A percentile compares a stretch with the other conserved stretches of the same genome.
These are phyloP conservation scores for Papiliotrema laurentii DNA, from an alignment of 1,284 basidiomycete species.

Conservation along the genomic window DNA sequence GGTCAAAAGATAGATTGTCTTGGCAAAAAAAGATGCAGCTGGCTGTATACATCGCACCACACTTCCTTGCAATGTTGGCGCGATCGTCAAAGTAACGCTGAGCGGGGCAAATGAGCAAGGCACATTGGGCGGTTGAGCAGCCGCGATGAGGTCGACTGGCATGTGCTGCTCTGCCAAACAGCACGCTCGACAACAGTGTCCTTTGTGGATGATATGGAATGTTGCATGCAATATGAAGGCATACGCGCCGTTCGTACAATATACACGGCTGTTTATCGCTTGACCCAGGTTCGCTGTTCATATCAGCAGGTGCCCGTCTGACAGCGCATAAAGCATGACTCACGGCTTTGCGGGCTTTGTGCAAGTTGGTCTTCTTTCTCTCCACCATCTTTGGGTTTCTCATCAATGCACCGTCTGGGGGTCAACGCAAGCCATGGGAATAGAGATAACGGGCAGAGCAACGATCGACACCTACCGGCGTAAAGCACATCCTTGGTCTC, in stretches of 20 bases:
- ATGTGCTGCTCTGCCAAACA: too few relatives aligned
- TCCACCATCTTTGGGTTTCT: constrained; percentile 97
- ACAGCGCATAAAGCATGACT: constrained; percentile 43
- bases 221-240: not conserved
- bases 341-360: constrained; percentile 88
- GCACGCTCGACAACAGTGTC: too few relatives aligned
- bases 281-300: constrained; percentile 84
- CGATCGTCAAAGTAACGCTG: not conserved
- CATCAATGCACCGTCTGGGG: constrained; percentile 72
- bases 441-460: constrained; percentile 5
- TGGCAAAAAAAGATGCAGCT: not conserved
- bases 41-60: not conserved
- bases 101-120: too few relatives aligned
- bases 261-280: constrained; percentile 58
- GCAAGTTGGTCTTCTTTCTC: constrained; percentile 88
- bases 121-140: too few relatives aligned
- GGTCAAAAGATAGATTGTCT: not conserved
- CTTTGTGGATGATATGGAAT: too few relatives aligned
- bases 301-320: constrained; percentile 9
- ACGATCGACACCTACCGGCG: constrained; percentile 58
- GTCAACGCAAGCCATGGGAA: not conserved
- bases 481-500: constrained; percentile 62
- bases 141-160: too few relatives aligned
- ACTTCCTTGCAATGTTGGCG: not conserved
- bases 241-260: not conserved